Evolutionary conservation across 2,329 filamentous ascomycete genomes (phyloP).

Genomic region (Fusarium napiforme): DNA sequence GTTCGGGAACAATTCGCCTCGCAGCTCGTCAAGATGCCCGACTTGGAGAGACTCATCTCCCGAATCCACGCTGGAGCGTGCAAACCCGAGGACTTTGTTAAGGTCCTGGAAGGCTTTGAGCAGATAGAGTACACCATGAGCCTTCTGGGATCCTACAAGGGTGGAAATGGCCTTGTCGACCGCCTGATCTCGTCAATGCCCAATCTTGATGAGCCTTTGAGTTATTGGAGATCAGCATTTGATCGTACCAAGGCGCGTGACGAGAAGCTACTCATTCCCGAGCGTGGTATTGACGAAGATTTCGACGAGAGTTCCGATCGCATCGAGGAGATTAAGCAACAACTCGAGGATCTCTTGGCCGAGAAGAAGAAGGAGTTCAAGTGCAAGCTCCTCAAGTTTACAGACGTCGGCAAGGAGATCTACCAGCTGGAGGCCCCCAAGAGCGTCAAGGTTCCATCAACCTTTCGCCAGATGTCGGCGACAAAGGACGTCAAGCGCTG

Average conservation of each 20-base stretch:
- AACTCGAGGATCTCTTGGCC: slow-evolving; percentile 77
- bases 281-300: slow-evolving; percentile 87
- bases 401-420: slow-evolving; percentile 94
- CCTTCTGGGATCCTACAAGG: slow-evolving; percentile 77
- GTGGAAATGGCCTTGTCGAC: slow-evolving; percentile 85
- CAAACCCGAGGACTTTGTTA: slow-evolving; percentile 90
- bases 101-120: slow-evolving; percentile 94
- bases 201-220: slow-evolving; percentile 76
- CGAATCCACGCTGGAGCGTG: slow-evolving; percentile 93
- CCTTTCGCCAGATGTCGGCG: slow-evolving; percentile 96
- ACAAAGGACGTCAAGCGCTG: slow-evolving; percentile 91
- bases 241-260: slow-evolving; percentile 83
- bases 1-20: slow-evolving; percentile 89
- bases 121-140: slow-evolving; percentile 96
- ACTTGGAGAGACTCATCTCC: slow-evolving; percentile 93
- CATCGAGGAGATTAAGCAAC: slow-evolving; percentile 79
- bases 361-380: slow-evolving; percentile 78
- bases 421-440: slow-evolving; percentile 96
- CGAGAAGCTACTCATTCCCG: slow-evolving; percentile 84
- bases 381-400: slow-evolving; percentile 77
- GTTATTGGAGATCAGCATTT: slow-evolving; percentile 92
- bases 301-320: slow-evolving; percentile 85
- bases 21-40: slow-evolving; percentile 90
- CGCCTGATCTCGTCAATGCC: slow-evolving; percentile 88
- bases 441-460: slow-evolving; percentile 82